A percentile compares a stretch with the other conserved stretches of the same genome.
Evolutionary conservation across 2,329 filamentous ascomycete species (phyloP).

Genomic region (Aspergillus nomiae): DNA sequence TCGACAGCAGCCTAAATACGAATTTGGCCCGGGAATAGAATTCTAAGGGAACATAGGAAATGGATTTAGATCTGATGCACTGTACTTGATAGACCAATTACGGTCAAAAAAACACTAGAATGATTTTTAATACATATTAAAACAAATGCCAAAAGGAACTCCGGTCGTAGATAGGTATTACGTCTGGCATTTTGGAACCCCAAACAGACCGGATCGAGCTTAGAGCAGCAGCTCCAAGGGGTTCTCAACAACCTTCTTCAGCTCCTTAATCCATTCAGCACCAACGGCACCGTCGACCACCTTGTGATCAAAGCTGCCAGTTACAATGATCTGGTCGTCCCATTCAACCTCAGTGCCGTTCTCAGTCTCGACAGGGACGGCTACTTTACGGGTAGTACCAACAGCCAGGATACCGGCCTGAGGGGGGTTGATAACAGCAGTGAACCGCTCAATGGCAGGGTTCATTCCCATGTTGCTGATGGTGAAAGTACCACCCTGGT

Average conservation of each 20-base stretch:
- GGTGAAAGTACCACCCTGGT: constrained; percentile 97
- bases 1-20: not conserved
- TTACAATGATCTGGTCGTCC: constrained; percentile 97
- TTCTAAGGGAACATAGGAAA: constrained; percentile 23
- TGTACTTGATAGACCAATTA: constrained; percentile 30
- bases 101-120: constrained; percentile 24
- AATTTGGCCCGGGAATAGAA: no score
- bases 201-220: constrained; percentile 24
- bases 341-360: constrained; percentile 81
- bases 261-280: constrained; percentile 92
- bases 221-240: constrained; percentile 92
- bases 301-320: constrained; percentile 98
- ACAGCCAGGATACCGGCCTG: constrained; percentile 95
- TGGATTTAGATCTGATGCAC: constrained; percentile 33
- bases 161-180: constrained; percentile 22
- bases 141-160: constrained; percentile 21
- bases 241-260: constrained; percentile 98
- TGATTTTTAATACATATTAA: constrained; percentile 43
- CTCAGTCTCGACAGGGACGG: constrained; percentile 80
- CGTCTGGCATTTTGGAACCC: constrained; percentile 15
- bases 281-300: constrained; percentile 95
- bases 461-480: constrained; percentile 99
- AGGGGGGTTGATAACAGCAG: constrained; percentile 97
- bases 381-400: constrained; percentile 93
- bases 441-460: constrained; percentile 91